phyloP scores from a whole-genome alignment of 441 rosid species.

The Brassica hybrid region DNA sequence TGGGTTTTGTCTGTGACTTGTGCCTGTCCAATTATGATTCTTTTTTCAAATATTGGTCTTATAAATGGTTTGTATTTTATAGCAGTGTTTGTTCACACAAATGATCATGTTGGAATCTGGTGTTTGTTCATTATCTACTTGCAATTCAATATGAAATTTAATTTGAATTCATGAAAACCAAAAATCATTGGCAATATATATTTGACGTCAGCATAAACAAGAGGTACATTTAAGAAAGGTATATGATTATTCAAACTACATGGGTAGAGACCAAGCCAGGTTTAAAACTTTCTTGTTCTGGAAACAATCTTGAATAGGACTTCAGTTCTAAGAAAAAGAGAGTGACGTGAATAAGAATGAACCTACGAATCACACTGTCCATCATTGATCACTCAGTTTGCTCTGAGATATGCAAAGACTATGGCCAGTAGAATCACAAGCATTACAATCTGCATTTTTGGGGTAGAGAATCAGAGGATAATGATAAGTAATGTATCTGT shows the following conservation, averaged over 20 bases:
- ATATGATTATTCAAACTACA: background rate
- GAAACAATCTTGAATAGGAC: conserved; percentile 29
- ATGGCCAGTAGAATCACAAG: conserved; percentile 65
- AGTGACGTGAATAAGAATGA: conserved; percentile 20
- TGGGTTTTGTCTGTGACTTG: no score
- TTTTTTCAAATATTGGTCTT: background rate
- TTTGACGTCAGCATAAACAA: background rate
- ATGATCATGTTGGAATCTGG: background rate
- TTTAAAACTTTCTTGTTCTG: conserved; percentile 14
- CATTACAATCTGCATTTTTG: conserved; percentile 42
- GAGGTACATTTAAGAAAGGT: conserved; percentile 2
- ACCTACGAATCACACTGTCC: conserved; percentile 3
- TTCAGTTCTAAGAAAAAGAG: conserved; percentile 18
- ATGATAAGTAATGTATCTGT: background rate
- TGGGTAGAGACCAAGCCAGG: conserved; percentile 28
- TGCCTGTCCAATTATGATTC: conserved; percentile 2
- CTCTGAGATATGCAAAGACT: conserved; percentile 52
- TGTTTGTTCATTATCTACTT: background rate
- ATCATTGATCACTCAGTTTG: conserved; percentile 34
- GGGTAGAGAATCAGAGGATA: background rate
- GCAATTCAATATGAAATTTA: background rate
- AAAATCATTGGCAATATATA: background rate
- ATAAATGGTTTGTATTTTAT: background rate
- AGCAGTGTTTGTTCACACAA: background rate
- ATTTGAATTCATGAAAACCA: background rate